Evolutionary conservation across 108 stramenopile species (phyloP), one percentile per base, ranked within the genome.

Genomic region (Cyclotella kingstonii): DNA sequence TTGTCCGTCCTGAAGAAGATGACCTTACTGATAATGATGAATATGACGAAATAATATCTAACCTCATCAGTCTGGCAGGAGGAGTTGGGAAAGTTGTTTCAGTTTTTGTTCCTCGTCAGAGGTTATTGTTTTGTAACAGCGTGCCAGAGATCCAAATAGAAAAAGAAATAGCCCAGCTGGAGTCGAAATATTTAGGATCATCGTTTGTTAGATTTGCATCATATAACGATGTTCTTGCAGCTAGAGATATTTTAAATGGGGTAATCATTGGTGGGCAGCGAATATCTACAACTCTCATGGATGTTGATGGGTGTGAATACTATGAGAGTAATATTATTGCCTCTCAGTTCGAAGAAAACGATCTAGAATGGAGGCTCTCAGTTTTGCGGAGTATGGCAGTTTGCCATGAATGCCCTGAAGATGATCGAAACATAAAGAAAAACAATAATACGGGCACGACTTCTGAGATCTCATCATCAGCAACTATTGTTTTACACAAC

Each of bases 11-110:
- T n/a, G 58, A 60, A 18, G 62, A 57, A 36, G 86, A 91, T 14
- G 84, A 87, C 36, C 31, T 87, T 18, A 63, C 65, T 27, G 88
- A 93, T 57, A 85, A 89, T 15, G 91, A 93, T 29, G 91, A 93
- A 53, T 84, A 84, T 40, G 73, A 86, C 27, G 91, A 93, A 70
- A 78, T 93, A 25, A 22, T 82, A 9, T 54, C 66, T 1, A 82
- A 93, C 54, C 40, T 89, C 8, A 60, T 60, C 45, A 69, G 66
- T 12, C 70, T 93, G 76, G 84, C 88, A 8, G 57, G 48, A 31
- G 84, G 84, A 58, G 63, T 93, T 52, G 91, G 84, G n/a, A 33
- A 40, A 12, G 67, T 84, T 22, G 41, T 62, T n/a, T 59, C 66
- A 3, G 62, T 84, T 3, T 83, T 69, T 49, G 55, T 91, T 14